Conservation (phyloP, 2,329 filamentous ascomycete genomes). For the Trichoderma koningii region DNA sequence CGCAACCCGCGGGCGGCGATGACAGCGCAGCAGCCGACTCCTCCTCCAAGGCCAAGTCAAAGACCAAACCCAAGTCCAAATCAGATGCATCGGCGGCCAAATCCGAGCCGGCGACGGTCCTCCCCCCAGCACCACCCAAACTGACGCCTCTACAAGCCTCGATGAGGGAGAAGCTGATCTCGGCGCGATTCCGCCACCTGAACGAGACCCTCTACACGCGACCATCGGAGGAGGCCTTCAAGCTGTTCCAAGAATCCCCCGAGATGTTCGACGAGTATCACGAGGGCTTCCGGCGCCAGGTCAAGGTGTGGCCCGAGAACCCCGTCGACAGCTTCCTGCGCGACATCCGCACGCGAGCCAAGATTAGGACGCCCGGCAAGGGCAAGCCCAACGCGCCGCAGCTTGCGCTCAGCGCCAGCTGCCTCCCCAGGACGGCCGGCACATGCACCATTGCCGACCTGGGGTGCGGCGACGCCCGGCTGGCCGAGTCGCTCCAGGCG, state of each 20-base stretch:
- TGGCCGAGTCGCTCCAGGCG: slow-evolving; percentile 68
- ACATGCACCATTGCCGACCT: slow-evolving; percentile 83
- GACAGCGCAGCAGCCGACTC: slow-evolving; percentile 19
- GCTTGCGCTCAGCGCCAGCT: slow-evolving; percentile 39
- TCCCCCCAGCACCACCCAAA: slow-evolving; percentile 54
- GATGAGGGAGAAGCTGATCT: slow-evolving; percentile 93
- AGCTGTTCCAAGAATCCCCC: slow-evolving; percentile 79
- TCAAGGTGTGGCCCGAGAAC: slow-evolving; percentile 94
- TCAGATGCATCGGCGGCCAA: slow-evolving; percentile 33
- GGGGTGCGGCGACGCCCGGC: slow-evolving; percentile 87
- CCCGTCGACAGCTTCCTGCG: slow-evolving; percentile 85
- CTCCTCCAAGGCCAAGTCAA: slow-evolving; percentile 13
- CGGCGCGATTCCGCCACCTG: slow-evolving; percentile 93
- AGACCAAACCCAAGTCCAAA: slow-evolving; percentile 26
- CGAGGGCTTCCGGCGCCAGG: slow-evolving; percentile 92
- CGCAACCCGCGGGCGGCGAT: neutral
- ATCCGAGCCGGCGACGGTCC: slow-evolving; percentile 40
- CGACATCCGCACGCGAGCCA: slow-evolving; percentile 69
- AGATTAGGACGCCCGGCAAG: slow-evolving; percentile 44
- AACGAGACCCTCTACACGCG: slow-evolving; percentile 97
- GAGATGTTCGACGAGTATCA: slow-evolving; percentile 98
- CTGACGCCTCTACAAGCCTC: slow-evolving; percentile 90
- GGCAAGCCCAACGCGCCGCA: slow-evolving; percentile 37
- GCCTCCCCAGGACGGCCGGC: slow-evolving; percentile 72
- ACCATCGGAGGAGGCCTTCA: slow-evolving; percentile 79